A percentile compares a stretch with the other conserved stretches of the same genome.
Evolutionary conservation across 257 asterid species (phyloP).

Genomic region (Knoxia roxburghii): DNA sequence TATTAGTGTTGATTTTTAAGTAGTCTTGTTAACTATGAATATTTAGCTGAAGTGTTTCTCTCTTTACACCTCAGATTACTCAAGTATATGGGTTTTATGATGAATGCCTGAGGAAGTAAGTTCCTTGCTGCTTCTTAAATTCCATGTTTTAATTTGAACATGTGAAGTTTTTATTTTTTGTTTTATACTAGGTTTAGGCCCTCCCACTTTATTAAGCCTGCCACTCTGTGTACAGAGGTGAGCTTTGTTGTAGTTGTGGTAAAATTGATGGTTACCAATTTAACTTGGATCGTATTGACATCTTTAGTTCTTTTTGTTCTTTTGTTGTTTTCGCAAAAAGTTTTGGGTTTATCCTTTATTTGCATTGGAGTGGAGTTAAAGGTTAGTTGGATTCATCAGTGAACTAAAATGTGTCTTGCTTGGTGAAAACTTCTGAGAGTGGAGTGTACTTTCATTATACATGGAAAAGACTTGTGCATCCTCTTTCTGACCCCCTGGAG

Average conservation of each 20-base stretch:
- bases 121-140: constrained; percentile 8
- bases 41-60: constrained; percentile 12
- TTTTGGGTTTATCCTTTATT: background rate
- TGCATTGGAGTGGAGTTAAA: background rate
- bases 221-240: background rate
- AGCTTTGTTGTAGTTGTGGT: background rate
- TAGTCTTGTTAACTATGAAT: background rate
- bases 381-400: too few relatives aligned
- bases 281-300: background rate
- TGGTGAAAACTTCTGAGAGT: background rate
- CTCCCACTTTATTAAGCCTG: background rate
- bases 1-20: background rate
- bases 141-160: background rate
- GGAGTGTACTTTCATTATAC: background rate
- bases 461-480: background rate
- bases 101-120: constrained; percentile 57
- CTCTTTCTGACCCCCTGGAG: background rate
- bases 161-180: background rate
- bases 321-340: background rate
- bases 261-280: too few relatives aligned
- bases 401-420: too few relatives aligned
- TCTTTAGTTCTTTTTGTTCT: background rate
- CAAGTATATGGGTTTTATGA: constrained; percentile 57
- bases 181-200: background rate
- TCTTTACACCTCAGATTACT: constrained; percentile 35